These are phyloP conservation scores for Arthrobotrys entomopaga DNA, from an alignment of 2,329 filamentous ascomycete genomes.

Conservation along the genomic window DNA sequence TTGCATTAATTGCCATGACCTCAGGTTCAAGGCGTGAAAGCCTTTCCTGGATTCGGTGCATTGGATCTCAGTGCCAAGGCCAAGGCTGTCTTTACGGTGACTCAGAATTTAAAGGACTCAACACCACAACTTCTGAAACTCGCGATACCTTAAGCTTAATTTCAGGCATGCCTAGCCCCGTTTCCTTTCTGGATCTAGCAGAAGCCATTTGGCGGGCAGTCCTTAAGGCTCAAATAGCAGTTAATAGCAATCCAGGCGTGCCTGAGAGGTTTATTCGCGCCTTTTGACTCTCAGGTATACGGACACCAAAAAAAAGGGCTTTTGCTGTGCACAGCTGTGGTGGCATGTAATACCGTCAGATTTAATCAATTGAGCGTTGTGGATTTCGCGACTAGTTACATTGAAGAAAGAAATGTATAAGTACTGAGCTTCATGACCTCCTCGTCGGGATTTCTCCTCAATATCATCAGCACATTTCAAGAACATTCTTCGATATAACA, in stretches of 20 bases:
- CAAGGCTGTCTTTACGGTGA: slow-evolving; percentile 6
- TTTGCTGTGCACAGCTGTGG: not conserved
- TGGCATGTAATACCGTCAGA: not conserved
- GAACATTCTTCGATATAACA: not conserved
- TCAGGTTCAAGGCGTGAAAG: no score
- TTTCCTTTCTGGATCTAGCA: no score
- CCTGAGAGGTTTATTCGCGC: not conserved
- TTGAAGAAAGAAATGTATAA: slow-evolving; percentile 16
- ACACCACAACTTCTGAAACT: slow-evolving; percentile 21
- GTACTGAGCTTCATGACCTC: slow-evolving; percentile 13
- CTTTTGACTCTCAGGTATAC: not conserved
- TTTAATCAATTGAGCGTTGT: not conserved
- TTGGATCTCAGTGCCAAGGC: not conserved
- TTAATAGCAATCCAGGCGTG: not conserved
- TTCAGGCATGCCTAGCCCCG: slow-evolving; percentile 24
- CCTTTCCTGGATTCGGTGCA: no score
- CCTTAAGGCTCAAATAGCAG: no score
- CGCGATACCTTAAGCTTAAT: slow-evolving; percentile 5
- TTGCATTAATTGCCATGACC: no score
- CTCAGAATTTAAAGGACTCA: no score
- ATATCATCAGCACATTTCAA: slow-evolving; percentile 11
- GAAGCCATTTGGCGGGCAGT: no score
- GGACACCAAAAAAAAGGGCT: not conserved
- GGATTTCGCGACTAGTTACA: not conserved
- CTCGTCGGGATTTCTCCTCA: slow-evolving; percentile 7